Evolutionary conservation across 2,329 filamentous ascomycete genomes (phyloP), one percentile per base, ranked within the genome.

Genomic region (Purpureocillium lavendulum): DNA sequence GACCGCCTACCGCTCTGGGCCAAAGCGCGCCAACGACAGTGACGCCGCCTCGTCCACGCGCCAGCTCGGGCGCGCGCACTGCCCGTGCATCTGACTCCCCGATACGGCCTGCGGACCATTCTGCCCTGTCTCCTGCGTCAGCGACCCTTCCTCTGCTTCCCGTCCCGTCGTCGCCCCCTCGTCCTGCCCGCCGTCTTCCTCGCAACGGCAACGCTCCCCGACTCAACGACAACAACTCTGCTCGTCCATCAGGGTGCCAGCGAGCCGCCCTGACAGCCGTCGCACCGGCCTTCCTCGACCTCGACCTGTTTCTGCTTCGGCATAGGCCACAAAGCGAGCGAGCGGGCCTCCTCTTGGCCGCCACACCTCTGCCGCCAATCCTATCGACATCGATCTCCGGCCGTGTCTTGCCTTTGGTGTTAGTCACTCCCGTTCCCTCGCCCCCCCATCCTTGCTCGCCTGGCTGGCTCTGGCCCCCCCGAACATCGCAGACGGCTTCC

Each of bases 401-500:
- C 7, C 33, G 21, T 26, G 21, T 26, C 21, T 26, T 26, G 21
- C 21, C 21, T 26, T n/a, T 26, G 21, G 30, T 45, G 43, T 45
- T 43, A 43, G 43, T 43, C 43, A 43, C 40, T 13, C 21, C 35
- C 26, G 21, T 33, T 16, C 7, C 17, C 33, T 30, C 21, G n/a
- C 14, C 17, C 16, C 13, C 31, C 21, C 30, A 26, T 14, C 30
- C 35, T 33, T 35, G 36, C 36, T 38, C 33, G 12, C 26, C 11
- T 30, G 7, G 29, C 13, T 12, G 7, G 12, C 11, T 6, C 13
- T 12, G 5, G 14, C 18, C 36, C 26, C 30, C 34, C 40, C 37
- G 35, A 40, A 41, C 33, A 33, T 37, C 43, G 38, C 38, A 39
- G 26, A 33, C 29, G 28, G 13, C 33, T 36, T 24, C 35, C 39